Base-by-base conservation (phyloP, 2,329 filamentous ascomycete genomes). In the Cordyceps tenuipes region DNA sequence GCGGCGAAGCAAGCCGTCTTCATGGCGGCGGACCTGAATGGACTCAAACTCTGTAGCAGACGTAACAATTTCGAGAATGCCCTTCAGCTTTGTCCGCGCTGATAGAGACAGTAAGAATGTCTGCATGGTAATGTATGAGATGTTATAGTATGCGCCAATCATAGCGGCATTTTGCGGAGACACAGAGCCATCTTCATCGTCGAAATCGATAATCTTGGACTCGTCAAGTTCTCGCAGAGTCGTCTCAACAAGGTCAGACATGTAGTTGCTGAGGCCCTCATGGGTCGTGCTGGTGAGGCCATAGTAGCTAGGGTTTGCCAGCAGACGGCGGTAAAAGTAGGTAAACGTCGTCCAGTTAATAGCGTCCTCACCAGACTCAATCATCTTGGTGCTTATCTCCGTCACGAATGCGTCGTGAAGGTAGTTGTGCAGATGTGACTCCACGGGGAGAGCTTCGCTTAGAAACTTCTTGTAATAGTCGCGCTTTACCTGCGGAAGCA, bases 381-480 rank as follows among this genome's bases (percentile, higher is more conserved):
- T 94, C 72, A 92, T 96, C 78, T 91, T 93, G 19, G 91, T 96
- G 78, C 91, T 97, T 68, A 97, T 91, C 74, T 99, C 94, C 0
- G 93, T 92, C 49, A 99, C 93, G 67, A 99, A 97, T 0, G 91
- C 92, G 75, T 99, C 95, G 67, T 96, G 91, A 39, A 99, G 80
- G 73, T 91, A 96, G 60, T 89, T 86, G 70, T 96, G 90, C 36
- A 99, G 81, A 71, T 96, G 91, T 64, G 91, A 96, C 76, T 99
- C 94, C 26, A 99, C 91, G 0, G 94, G 94, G 47, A 99, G 79
- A 21, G 94, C 94, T 73, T 99, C 95, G 67, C 94, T 93, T 65
- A 99, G 77, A 79, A 99, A 99, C 75, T 99, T 99, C 77, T 94
- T 95, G 82, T 97, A 99, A 75, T 96, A 99, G 64, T 97, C 92